Base-by-base conservation (phyloP, 805 yeast genomes). In the Nakazawaea ambrosiae region DNA sequence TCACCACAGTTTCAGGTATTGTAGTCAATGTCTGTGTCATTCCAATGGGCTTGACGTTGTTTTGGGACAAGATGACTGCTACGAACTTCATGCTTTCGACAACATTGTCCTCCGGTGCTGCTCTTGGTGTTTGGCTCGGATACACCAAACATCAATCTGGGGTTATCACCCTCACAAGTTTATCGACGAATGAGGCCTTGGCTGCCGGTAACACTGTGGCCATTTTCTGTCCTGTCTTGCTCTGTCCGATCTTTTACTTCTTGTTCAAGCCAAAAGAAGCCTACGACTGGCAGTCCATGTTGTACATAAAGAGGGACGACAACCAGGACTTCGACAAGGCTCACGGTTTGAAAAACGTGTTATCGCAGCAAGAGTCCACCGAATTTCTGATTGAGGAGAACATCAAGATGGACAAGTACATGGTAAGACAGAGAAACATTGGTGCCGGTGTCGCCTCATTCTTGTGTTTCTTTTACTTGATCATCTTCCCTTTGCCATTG, bases 161-260 rank as follows among this genome's bases (percentile, higher is more conserved):
- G 4, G 41, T 43, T 2, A 45, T 55, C 19, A 50, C 42, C 2
- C 31, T 55, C 54, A 57, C 49, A 9, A 40, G 55, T 1, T 63
- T 76, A 27, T 70, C 72, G 37, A 66, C 65, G 40, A 75, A 73
- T 50, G 65, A 65, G 44, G 61, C 79, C 17, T 68, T 68, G 67
- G 67, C 74, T 41, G 72, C 75, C 2, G 81, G 81, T 31, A 74
- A 74, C 49, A 70, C 73, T 12, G 70, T 71, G 43, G 78, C 80
- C 1, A 61, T 74, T 40, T 68, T 65, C 36, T 54, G 70, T 18
- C 79, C 80, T 1, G 45, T 63, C 29, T 43, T 74, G 11, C 48
- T 68, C 23, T 51, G 69, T 35, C 78, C 75, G 15, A 47, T 63
- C 3, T 57, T 74, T 34, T 71, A 75, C 4, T 54, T 58, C 27